phyloP scores from a whole-genome alignment of 2,329 filamentous ascomycete genomes.

The Calonectria honghensis region DNA sequence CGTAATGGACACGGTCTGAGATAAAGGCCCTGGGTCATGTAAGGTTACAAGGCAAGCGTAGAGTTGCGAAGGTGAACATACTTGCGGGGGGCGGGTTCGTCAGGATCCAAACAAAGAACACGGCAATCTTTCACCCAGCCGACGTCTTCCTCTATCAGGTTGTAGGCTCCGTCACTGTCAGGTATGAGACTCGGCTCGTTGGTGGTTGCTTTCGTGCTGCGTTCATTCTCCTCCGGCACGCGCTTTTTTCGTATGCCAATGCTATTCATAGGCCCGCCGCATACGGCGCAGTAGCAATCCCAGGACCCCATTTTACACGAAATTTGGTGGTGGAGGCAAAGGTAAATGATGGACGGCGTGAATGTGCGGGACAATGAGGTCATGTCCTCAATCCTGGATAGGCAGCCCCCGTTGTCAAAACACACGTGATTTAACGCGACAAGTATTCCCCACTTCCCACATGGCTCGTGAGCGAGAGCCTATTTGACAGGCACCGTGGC shows the following conservation, averaged over 20 bases:
- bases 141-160: not conserved
- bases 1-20: not conserved
- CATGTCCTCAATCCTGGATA: not conserved
- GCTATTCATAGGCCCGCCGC: not conserved
- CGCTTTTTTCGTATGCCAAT: too few species aligned
- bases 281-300: slow-evolving; percentile 12
- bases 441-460: not conserved
- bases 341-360: not conserved
- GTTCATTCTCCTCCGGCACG: not conserved
- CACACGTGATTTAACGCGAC: slow-evolving; percentile 1
- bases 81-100: not conserved
- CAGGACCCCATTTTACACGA: not conserved
- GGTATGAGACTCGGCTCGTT: not conserved
- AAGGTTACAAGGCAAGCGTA: not conserved
- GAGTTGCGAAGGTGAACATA: not conserved
- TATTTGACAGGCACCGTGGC: not conserved
- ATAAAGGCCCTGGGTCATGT: not conserved
- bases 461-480: not conserved
- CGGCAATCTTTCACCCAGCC: not conserved
- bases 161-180: not conserved
- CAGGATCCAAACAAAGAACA: not conserved
- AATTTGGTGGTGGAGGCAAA: too few species aligned
- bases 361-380: too few species aligned
- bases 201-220: not conserved
- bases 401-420: not conserved